Conservation (phyloP, 202 grass and related monocot species). For the Alloteropsis angusta region DNA sequence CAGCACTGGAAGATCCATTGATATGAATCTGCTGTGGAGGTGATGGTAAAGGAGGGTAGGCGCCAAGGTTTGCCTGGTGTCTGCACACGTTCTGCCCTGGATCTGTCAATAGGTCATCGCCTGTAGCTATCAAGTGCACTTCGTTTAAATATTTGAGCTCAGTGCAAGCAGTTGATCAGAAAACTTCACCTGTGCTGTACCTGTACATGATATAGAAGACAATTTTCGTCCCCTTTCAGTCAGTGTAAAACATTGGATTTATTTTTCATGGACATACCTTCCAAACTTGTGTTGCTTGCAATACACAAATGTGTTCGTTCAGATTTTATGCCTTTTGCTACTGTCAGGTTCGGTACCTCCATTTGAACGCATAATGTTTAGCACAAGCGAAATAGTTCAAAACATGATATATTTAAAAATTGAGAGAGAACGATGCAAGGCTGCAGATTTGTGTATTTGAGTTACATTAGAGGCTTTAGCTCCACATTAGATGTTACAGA, state of each 20-base stretch:
- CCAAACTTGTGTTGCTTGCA: neutral
- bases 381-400: no score
- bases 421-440: no score
- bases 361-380: no score
- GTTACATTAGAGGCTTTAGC: no score
- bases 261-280: neutral
- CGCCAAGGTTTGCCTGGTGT: neutral
- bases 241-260: constrained; percentile 29
- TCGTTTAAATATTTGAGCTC: constrained; percentile 11
- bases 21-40: constrained; percentile 37
- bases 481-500: neutral
- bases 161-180: constrained; percentile 1
- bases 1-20: constrained; percentile 54
- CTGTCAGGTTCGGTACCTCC: neutral
- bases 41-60: constrained; percentile 1
- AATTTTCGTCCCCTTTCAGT: constrained; percentile 7
- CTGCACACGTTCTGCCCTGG: neutral
- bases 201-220: constrained; percentile 36
- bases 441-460: no score
- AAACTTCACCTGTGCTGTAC: constrained; percentile 7
- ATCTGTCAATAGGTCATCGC: constrained; percentile 2
- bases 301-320: neutral
- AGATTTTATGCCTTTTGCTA: neutral
- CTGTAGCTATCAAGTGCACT: neutral
- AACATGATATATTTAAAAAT: no score